Evolutionary conservation across 2,329 filamentous ascomycete genomes (phyloP).

Genomic region (Phialocephala sp.): DNA sequence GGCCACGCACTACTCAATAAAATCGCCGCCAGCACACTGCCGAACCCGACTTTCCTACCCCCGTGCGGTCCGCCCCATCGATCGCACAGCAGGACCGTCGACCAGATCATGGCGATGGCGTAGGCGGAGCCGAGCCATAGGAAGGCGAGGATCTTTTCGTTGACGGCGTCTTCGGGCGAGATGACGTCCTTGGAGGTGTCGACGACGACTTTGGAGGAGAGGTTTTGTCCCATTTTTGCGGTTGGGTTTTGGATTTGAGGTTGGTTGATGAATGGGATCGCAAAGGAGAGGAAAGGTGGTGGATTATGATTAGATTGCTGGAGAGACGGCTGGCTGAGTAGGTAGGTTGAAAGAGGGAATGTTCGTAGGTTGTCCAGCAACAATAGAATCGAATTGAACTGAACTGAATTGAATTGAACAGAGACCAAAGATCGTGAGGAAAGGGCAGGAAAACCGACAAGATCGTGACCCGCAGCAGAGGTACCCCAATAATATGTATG

Average conservation of each 20-base stretch:
- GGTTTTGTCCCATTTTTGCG: conserved; percentile 20
- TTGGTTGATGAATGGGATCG: neutral
- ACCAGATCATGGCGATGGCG: conserved; percentile 20
- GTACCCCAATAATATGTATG: no score
- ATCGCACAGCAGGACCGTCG: conserved; percentile 16
- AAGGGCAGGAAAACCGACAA: neutral
- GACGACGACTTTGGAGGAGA: conserved; percentile 10
- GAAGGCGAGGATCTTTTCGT: conserved; percentile 10
- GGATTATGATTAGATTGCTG: conserved; percentile 6
- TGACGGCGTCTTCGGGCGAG: conserved; percentile 12
- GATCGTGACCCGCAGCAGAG: neutral
- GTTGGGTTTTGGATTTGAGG: neutral
- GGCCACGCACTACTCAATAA: conserved; percentile 18
- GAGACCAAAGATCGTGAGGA: neutral
- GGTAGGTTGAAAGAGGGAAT: conserved; percentile 5
- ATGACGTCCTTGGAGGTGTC: conserved; percentile 9
- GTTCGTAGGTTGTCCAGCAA: conserved; percentile 21
- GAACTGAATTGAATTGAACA: neutral
- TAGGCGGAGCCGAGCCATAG: conserved; percentile 8
- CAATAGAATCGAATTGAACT: conserved; percentile 9
- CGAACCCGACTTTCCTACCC: neutral
- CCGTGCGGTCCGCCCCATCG: conserved; percentile 18
- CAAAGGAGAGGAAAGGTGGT: neutral
- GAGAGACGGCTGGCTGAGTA: neutral
- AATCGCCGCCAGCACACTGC: conserved; percentile 14